Conservation (phyloP, 2,329 filamentous ascomycete species). For the Colletotrichum tanaceti region DNA sequence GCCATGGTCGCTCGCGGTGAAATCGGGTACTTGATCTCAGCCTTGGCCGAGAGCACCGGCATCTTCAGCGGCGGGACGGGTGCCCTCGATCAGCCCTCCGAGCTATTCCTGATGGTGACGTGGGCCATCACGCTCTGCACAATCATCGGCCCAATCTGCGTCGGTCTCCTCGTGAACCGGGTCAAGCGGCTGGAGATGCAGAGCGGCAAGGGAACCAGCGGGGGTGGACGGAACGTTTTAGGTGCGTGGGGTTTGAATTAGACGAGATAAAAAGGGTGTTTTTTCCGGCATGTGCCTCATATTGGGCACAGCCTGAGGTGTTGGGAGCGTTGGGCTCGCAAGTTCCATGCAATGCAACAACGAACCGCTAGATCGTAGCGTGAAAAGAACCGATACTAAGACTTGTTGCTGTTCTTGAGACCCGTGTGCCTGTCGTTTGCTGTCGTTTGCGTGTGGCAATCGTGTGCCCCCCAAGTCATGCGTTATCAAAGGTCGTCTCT, state of each 20-base stretch:
- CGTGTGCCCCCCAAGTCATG: constrained; percentile 19
- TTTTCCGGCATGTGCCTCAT: not conserved
- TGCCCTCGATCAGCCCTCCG: constrained; percentile 45
- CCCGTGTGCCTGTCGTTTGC: constrained; percentile 1
- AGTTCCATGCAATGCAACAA: not conserved
- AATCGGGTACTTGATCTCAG: constrained; percentile 81
- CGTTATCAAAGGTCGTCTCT: not conserved
- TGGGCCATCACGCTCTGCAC: constrained; percentile 70
- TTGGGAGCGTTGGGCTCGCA: not conserved
- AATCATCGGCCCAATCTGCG: constrained; percentile 60
- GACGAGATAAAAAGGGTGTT: not conserved
- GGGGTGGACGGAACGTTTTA: constrained; percentile 30
- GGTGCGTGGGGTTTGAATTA: constrained; percentile 38
- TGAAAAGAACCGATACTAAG: constrained; percentile 23
- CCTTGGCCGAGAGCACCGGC: constrained; percentile 68
- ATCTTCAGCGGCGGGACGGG: constrained; percentile 50
- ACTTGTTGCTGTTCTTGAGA: constrained; percentile 3
- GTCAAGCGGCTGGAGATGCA: constrained; percentile 50
- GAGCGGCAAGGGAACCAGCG: not conserved
- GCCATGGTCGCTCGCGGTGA: constrained; percentile 83
- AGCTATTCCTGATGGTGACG: constrained; percentile 63
- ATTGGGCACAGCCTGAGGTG: constrained; percentile 7
- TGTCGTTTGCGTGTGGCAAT: not conserved
- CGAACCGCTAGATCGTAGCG: not conserved
- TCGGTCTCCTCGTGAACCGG: constrained; percentile 59